Conservation (phyloP, 139 green algal genomes). For the Micractinium conductrix region DNA sequence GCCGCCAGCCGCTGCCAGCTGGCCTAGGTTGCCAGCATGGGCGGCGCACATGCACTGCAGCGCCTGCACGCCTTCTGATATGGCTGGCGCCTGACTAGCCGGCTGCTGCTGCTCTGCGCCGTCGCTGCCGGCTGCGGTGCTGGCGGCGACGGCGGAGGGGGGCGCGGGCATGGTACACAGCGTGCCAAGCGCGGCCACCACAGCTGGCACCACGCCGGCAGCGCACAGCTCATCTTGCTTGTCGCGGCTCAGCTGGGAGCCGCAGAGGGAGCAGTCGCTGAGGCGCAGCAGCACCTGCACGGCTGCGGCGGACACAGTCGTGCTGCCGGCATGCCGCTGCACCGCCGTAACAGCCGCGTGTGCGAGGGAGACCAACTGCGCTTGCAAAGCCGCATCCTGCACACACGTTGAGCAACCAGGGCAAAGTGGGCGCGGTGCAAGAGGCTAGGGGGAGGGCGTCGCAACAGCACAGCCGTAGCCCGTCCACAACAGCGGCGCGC, state of each 20-base stretch:
- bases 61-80: neutral
- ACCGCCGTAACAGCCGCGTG: neutral
- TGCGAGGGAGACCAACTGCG: neutral
- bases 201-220: slow-evolving; percentile 12
- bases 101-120: neutral
- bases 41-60: slow-evolving; percentile 16
- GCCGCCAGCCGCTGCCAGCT: slow-evolving; percentile 16
- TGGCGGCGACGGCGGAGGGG: neutral
- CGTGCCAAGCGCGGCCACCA: neutral
- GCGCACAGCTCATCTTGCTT: neutral
- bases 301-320: neutral
- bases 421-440: neutral
- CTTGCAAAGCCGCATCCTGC: neutral
- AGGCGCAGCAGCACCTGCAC: slow-evolving; percentile 21
- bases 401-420: neutral
- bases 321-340: neutral
- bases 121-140: neutral
- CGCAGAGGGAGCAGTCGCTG: slow-evolving; percentile 19
- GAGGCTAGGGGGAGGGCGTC: neutral
- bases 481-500: neutral
- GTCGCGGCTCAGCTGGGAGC: neutral
- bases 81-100: neutral
- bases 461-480: neutral
- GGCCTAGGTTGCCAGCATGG: slow-evolving; percentile 5
- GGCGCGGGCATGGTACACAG: no score